Evolutionary conservation across 305 asterid genomes (phyloP), one percentile per base, ranked within the genome.

Genomic region (Fraxinus sp.): DNA sequence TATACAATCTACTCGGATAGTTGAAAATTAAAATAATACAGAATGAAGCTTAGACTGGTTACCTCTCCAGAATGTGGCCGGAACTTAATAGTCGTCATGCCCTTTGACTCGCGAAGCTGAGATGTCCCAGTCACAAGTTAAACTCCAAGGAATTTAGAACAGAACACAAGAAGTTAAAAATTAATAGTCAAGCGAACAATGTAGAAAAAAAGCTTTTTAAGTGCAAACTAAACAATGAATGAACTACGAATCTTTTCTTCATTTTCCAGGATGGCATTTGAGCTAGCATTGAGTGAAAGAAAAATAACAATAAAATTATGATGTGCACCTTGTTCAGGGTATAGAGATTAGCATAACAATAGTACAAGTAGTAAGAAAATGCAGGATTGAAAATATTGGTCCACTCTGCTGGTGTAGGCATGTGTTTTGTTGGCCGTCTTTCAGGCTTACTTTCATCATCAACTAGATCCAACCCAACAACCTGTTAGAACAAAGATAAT

Each of bases 401-500:
- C 99, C 99, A 97, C 80, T 97, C 92, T 83, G 89, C 91, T 0
- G 98, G 99, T 0, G 97, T 95, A 66, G 97, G 99, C 99, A 97
- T 97, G 92, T 97, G 99, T 87, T 97, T 97, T 64, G 98, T 97
- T 62, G 99, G 99, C 83, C 98, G 91, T 81, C 99, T 90, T 87
- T 97, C 99, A 83, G 99, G 99, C 89, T 97, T 97, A 90, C 96
- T 97, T 89, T 97, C 99, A 57, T 97, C 99, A 86, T 97, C 99
- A 89, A 97, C 99, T 88, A 95, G 96, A 90, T 97, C 99, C 90
- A 97, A 90, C 77, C 99, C 99, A 78, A 97, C 99, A 70, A 97
- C 99, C 99, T 95, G 90, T 78, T 80, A 79, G 62, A 80, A 82
- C 79, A 86, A 52, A 82, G 35, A 79, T 18, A 80, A 32, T 77